These are phyloP conservation scores for Vachellia pachyceras DNA, from an alignment of 306 rosid genomes.

Conservation along the genomic window DNA sequence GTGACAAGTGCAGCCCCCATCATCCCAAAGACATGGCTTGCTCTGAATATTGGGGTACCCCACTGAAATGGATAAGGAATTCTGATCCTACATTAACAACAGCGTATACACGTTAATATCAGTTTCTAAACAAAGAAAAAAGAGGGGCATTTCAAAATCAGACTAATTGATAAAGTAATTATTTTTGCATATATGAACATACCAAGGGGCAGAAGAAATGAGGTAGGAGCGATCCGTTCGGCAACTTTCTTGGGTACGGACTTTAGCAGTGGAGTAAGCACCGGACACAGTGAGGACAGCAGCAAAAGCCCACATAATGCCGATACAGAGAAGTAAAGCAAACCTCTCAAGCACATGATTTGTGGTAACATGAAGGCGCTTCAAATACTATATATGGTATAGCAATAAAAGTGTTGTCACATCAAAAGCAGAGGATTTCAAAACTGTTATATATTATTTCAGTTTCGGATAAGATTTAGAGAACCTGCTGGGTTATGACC, in stretches of 20 bases:
- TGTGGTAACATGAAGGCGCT: slow-evolving; percentile 48
- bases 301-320: slow-evolving; percentile 79
- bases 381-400: slow-evolving; percentile 55
- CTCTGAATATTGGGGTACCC: slow-evolving; percentile 95
- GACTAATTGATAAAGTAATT: neutral
- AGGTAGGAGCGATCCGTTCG: slow-evolving; percentile 82
- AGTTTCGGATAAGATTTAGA: slow-evolving; percentile 23
- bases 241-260: slow-evolving; percentile 67
- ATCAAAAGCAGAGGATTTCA: neutral
- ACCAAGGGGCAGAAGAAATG: slow-evolving; percentile 82
- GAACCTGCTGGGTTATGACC: slow-evolving; percentile 80
- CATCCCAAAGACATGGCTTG: slow-evolving; percentile 95
- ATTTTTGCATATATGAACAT: slow-evolving; percentile 24
- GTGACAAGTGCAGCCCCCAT: no score
- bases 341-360: slow-evolving; percentile 62
- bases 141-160: neutral
- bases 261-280: slow-evolving; percentile 65
- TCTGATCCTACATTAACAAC: slow-evolving; percentile 67
- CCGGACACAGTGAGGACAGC: slow-evolving; percentile 88
- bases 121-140: neutral
- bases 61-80: slow-evolving; percentile 93
- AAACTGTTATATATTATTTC: slow-evolving; percentile 5
- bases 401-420: neutral
- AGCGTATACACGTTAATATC: neutral
- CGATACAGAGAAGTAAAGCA: slow-evolving; percentile 75